Percentiles rank a stretch among this genome's conserved stretches.
phyloP scores from a whole-genome alignment of 352 stramenopile species.

The Lagenidium sp. region DNA sequence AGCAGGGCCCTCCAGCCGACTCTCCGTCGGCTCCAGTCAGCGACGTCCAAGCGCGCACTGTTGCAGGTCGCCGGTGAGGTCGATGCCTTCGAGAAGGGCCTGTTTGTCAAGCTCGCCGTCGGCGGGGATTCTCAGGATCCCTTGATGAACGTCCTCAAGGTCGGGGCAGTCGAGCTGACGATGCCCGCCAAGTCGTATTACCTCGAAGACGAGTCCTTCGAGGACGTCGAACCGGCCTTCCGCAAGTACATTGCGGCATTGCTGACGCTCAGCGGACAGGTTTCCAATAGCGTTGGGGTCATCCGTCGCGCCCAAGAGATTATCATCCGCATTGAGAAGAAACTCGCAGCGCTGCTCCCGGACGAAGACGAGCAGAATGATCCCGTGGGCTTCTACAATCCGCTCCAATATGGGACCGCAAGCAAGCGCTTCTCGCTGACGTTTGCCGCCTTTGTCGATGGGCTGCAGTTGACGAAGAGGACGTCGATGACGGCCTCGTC shows the following conservation, averaged over 20 bases:
- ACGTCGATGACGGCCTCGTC: conserved; percentile 17
- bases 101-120: conserved; percentile 60
- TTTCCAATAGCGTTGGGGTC: conserved; percentile 4
- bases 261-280: conserved; percentile 16
- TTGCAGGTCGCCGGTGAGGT: conserved; percentile 13
- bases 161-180: conserved; percentile 53
- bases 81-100: conserved; percentile 16
- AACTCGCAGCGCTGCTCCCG: conserved; percentile 53
- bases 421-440: conserved; percentile 26
- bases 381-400: conserved; percentile 76
- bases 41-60: conserved; percentile 9
- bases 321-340: conserved; percentile 61
- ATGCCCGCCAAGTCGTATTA: conserved; percentile 89
- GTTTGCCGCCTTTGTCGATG: conserved; percentile 29
- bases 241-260: conserved; percentile 29
- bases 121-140: conserved; percentile 62
- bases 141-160: conserved; percentile 53
- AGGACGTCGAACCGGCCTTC: conserved; percentile 20
- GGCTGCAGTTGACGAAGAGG: conserved; percentile 24
- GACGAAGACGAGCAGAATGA: conserved; percentile 52
- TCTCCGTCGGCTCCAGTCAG: background rate
- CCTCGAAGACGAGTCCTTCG: conserved; percentile 39
- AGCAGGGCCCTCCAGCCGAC: conserved; percentile 6
- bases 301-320: conserved; percentile 4
- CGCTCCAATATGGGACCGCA: conserved; percentile 52